Conservation (phyloP, 2,329 filamentous ascomycete genomes). For the Trichophaea hybrida region DNA sequence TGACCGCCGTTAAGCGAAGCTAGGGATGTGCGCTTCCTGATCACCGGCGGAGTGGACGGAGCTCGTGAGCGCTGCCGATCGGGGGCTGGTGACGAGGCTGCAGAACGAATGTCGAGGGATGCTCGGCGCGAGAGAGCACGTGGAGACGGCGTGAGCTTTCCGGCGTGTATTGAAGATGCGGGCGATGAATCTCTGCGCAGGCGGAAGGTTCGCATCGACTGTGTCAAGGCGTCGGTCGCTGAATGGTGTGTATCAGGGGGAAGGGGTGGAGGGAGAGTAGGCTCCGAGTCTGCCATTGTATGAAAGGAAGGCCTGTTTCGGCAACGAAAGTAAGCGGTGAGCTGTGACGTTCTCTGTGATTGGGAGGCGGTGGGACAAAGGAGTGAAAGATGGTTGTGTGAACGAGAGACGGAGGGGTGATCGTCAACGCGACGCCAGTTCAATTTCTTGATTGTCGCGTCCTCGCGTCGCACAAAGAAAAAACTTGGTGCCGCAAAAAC, state of each 20-base stretch:
- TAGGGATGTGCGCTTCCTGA: constrained; percentile 21
- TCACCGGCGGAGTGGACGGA: constrained; percentile 21
- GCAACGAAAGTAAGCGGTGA: no score
- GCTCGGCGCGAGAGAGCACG: constrained; percentile 1
- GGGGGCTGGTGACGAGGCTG: background rate
- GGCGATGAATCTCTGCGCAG: background rate
- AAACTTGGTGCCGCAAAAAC: no score
- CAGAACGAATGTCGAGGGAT: background rate
- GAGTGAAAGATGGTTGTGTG: no score
- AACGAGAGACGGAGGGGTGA: no score
- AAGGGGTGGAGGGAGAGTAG: background rate
- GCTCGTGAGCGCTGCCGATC: background rate
- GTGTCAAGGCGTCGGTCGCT: background rate
- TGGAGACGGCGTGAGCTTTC: background rate
- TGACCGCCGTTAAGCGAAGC: constrained; percentile 12
- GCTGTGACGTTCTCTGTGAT: no score
- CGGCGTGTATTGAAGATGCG: background rate
- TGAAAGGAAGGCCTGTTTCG: no score
- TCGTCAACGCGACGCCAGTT: no score
- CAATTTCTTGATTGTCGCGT: no score
- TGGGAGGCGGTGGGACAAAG: no score
- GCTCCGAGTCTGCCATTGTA: background rate
- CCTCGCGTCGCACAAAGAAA: no score
- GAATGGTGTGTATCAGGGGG: background rate
- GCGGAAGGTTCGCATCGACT: background rate